phyloP scores from a whole-genome alignment of 257 asterid genomes.

The Solanum sparsipilum region DNA sequence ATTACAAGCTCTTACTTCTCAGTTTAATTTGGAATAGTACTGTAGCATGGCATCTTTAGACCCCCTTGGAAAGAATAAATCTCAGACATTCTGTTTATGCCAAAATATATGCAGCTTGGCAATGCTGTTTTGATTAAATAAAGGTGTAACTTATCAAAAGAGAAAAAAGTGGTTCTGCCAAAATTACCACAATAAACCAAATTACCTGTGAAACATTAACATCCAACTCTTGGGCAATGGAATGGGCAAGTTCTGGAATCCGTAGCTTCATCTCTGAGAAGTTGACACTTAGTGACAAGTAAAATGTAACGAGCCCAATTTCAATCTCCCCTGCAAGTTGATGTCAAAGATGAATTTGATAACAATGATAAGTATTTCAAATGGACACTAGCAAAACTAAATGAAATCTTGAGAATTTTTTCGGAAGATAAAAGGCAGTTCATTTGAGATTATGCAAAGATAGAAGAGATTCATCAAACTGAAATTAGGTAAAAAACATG shows the following conservation, averaged over 20 bases:
- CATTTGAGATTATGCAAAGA: neutral
- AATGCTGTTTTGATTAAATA: neutral
- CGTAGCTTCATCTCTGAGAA: constrained; percentile 74
- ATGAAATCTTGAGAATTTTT: neutral
- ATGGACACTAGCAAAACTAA: neutral
- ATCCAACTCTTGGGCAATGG: constrained; percentile 50
- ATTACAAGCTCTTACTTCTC: neutral
- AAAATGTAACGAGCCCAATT: constrained; percentile 55
- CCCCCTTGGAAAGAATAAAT: neutral
- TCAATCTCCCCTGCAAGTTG: constrained; percentile 43
- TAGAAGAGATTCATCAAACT: neutral
- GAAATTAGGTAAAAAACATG: neutral
- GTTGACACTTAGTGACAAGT: constrained; percentile 43
- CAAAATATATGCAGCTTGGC: neutral
- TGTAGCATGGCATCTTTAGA: neutral
- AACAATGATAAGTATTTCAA: neutral
- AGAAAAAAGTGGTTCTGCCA: neutral
- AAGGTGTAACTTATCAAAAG: neutral
- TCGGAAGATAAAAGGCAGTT: neutral
- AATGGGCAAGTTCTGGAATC: constrained; percentile 47
- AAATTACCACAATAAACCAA: constrained; percentile 2
- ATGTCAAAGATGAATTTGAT: constrained; percentile 1
- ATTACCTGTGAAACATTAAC: constrained; percentile 72
- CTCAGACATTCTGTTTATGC: neutral
- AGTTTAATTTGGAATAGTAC: neutral